Base-by-base conservation (phyloP, 306 rosid species). In the Delonix regia region DNA sequence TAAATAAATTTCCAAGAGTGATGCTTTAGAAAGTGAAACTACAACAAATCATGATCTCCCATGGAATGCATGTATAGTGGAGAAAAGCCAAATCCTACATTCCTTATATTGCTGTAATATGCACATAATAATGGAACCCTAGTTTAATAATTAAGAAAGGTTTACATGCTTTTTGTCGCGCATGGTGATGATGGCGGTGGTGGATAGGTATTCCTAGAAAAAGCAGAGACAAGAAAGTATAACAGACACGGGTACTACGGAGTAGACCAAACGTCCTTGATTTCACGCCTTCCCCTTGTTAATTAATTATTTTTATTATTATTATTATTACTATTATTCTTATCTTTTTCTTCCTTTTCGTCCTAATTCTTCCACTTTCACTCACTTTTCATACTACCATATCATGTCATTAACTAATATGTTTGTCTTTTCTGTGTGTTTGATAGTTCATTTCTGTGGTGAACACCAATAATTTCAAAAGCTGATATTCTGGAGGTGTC, bases 171-270 rank as follows among this genome's bases (percentile, higher is more conserved):
- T 67, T 67, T 67, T 67, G 72, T 67, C 72, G 72, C 72, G 72
- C 72, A 42, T 67, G 71, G 16, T 66, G 71, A 66, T 66, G 39
- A 66, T 39, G 79, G 59, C 63, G 65, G 6, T 15, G 57, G 81
- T 69, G 6, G 83, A 85, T 27, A 56, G 83, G 18, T 38, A 68
- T 81, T 83, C 75, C 62, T 4, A 71, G 79, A 88, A 86, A 67
- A 86, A 82, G 84, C 51, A 82, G 86, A 86, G 88, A 86, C 90
- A 81, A 76, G 80, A 87, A 88, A 88, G 87, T 73, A 47, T 65
- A 70, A 74, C 60, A 76, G 81, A 79, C 83, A 84, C 88, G 66
- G 80, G 10, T 64, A 44, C 76, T 73, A 47, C 81, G 88, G 84
- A 64, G 68, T 24, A 19, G 59, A 52, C 67, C 82, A 73, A 78